These are phyloP conservation scores for Raffaelea ambrosiae DNA, from an alignment of 2,329 filamentous ascomycete genomes.

Conservation along the genomic window DNA sequence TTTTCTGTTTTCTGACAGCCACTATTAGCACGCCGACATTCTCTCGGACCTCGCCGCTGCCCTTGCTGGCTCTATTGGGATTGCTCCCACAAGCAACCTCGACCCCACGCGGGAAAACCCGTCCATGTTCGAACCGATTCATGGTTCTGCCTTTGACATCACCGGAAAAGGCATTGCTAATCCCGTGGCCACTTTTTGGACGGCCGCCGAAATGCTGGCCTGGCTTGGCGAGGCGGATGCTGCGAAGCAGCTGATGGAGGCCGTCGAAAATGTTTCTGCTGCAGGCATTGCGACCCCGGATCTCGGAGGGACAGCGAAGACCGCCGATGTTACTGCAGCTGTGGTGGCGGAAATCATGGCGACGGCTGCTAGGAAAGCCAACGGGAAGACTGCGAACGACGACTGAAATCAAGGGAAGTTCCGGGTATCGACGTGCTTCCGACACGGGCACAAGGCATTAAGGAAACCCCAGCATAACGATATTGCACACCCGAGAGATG, in stretches of 20 bases:
- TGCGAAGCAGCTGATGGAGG: constrained; percentile 34
- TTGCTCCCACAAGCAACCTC: constrained; percentile 57
- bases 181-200: constrained; percentile 47
- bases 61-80: constrained; percentile 59
- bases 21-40: constrained; percentile 42
- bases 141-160: constrained; percentile 46
- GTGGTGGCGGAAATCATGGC: constrained; percentile 11
- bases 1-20: background rate
- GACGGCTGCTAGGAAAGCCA: background rate
- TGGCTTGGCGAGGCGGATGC: constrained; percentile 44
- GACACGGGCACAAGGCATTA: no score
- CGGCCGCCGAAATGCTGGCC: constrained; percentile 41
- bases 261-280: constrained; percentile 40
- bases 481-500: no score
- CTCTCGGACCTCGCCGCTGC: constrained; percentile 60
- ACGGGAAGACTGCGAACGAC: no score
- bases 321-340: constrained; percentile 14
- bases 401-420: no score
- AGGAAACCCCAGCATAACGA: no score
- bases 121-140: constrained; percentile 50
- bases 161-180: constrained; percentile 44
- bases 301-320: constrained; percentile 31
- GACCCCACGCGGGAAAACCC: constrained; percentile 45
- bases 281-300: constrained; percentile 40
- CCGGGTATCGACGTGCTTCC: no score